Percentiles rank a stretch among this genome's conserved stretches.
Conservation (phyloP, 2,329 filamentous ascomycete genomes). For the Botrytis fragariae region DNA sequence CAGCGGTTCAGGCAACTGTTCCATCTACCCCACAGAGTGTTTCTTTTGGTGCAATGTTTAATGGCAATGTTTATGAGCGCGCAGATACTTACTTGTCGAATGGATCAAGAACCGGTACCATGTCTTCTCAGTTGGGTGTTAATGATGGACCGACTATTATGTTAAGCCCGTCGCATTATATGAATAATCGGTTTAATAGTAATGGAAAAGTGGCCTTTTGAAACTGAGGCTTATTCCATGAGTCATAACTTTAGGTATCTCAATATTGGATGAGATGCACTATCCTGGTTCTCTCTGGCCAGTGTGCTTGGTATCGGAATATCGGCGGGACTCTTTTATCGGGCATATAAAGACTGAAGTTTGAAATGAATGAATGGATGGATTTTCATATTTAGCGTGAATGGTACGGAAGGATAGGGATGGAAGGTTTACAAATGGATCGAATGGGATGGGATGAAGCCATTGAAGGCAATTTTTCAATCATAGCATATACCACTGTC, state of each 20-base stretch:
- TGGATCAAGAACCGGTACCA: constrained; percentile 36
- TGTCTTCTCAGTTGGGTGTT: constrained; percentile 33
- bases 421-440: neutral
- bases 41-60: constrained; percentile 36
- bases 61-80: constrained; percentile 37
- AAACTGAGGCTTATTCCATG: neutral
- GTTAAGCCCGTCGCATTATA: constrained; percentile 32
- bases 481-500: constrained; percentile 22
- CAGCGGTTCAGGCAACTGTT: constrained; percentile 86
- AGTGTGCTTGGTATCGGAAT: neutral
- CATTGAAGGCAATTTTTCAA: constrained; percentile 13
- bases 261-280: neutral
- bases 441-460: neutral
- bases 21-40: constrained; percentile 59
- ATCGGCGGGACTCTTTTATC: neutral
- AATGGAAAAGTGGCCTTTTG: constrained; percentile 34
- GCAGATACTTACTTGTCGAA: constrained; percentile 36
- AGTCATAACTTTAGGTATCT: neutral
- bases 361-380: constrained; percentile 1
- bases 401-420: neutral
- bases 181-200: constrained; percentile 31
- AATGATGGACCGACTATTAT: constrained; percentile 35
- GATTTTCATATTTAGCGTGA: constrained; percentile 1
- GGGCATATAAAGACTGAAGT: constrained; percentile 1
- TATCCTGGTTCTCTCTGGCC: neutral